phyloP scores from a whole-genome alignment of 441 rosid species.

The Adansonia grandidieri region DNA sequence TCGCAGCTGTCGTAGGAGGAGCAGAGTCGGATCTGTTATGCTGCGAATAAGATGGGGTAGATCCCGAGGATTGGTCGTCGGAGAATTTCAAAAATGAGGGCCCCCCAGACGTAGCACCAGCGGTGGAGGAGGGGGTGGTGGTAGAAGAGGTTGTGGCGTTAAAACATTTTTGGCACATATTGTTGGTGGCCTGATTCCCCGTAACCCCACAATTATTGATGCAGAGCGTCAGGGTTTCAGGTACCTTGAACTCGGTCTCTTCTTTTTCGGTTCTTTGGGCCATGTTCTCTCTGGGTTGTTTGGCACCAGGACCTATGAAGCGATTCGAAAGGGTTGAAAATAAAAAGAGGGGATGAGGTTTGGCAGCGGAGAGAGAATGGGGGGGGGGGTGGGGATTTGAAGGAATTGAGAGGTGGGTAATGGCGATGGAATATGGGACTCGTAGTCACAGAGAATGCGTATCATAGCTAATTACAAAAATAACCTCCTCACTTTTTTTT shows the following conservation, averaged over 20 bases:
- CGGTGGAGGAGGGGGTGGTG: constrained; percentile 27
- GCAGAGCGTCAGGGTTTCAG: constrained; percentile 70
- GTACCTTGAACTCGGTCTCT: constrained; percentile 96
- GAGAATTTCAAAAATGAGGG: neutral
- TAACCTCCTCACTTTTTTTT: constrained; percentile 41
- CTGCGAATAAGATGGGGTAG: neutral
- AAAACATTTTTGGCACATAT: constrained; percentile 95
- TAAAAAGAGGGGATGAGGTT: neutral
- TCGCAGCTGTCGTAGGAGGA: neutral
- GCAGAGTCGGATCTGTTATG: neutral
- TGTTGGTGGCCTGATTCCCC: constrained; percentile 86
- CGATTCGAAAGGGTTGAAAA: neutral
- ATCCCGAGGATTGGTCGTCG: neutral
- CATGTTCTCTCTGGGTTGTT: constrained; percentile 32
- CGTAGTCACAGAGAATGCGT: constrained; percentile 27
- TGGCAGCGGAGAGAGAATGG: neutral
- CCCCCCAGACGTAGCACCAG: neutral
- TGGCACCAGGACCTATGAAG: neutral
- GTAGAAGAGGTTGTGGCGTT: constrained; percentile 52
- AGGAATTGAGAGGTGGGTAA: constrained; percentile 61
- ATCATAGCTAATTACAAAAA: constrained; percentile 24
- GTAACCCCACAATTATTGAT: constrained; percentile 81
- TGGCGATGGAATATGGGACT: constrained; percentile 77
- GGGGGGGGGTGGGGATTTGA: constrained; percentile 39
- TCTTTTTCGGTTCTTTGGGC: constrained; percentile 58